Evolutionary conservation across 1,284 basidiomycete species (phyloP), one percentile per base, ranked within the genome.

Genomic region (Sparassis latifolia): DNA sequence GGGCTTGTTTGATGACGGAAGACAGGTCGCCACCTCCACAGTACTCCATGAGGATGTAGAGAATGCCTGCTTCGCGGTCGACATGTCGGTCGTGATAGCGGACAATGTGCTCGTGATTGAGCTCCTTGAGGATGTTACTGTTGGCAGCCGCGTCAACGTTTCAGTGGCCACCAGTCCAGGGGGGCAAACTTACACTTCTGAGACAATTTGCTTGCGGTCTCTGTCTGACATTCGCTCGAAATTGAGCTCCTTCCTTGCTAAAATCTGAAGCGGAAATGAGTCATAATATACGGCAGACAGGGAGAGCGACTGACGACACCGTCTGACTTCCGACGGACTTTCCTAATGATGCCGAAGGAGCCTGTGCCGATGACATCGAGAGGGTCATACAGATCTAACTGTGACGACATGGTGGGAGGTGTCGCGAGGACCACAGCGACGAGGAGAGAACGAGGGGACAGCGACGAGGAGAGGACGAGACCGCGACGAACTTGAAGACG

Each of bases 11-110:
- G 68, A 97, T 95, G 60, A 96, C 70, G 32, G 80, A 74, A 2
- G 91, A 90, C 46, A 98, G 78, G 72, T 97, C 95, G 6, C 96
- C 95, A 29, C 93, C 92, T 5, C 92, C 91, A 66, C 95, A 97
- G 65, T 89, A 97, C 73, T 97, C 94, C 94, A 97, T 97, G 55
- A 97, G 76, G 55, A 97, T 97, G 68, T 94, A 95, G 42, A 97
- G 82, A 52, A 92, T 89, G 43, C 92, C 91, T 45, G 89, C 88
- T 51, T 95, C 88, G 54, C 87, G 79, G 70, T 98, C 96, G 50
- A 96, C 90, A 64, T 90, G 82, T 55, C 92, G 79, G 73, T 96
- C 92, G 59, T 91, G 85, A 69, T 95, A 96, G 60, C 88, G 86
- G 56, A 98, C 96, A 56, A 98, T 97, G 68, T 98, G 89, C 62